phyloP scores from a whole-genome alignment of 2,329 filamentous ascomycete genomes.

The Emmonsiellopsis sp. region DNA sequence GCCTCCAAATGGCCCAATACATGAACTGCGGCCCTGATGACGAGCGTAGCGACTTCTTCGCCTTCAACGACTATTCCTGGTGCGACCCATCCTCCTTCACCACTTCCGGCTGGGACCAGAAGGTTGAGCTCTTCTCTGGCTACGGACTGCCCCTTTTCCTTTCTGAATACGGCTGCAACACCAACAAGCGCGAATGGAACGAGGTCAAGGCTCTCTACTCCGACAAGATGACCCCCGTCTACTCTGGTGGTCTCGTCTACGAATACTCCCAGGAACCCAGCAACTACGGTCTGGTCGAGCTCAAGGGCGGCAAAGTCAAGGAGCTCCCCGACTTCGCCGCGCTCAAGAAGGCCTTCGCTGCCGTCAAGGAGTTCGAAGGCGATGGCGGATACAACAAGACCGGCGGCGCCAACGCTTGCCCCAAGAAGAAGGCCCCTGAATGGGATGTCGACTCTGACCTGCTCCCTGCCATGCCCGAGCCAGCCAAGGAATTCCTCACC shows the following conservation, averaged over 20 bases:
- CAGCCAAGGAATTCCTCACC: conserved; percentile 48
- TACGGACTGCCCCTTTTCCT: conserved; percentile 90
- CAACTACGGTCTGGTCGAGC: conserved; percentile 69
- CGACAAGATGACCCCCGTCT: conserved; percentile 73
- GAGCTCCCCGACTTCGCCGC: conserved; percentile 55
- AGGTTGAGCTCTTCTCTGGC: conserved; percentile 77
- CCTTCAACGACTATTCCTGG: conserved; percentile 76
- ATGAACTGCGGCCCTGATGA: conserved; percentile 88
- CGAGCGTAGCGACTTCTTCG: conserved; percentile 77
- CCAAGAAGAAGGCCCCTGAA: conserved; percentile 40
- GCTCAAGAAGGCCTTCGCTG: conserved; percentile 43
- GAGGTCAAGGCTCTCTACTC: conserved; percentile 75
- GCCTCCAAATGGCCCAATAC: conserved; percentile 77
- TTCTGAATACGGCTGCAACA: conserved; percentile 88
- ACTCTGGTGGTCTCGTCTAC: conserved; percentile 93
- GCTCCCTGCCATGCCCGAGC: conserved; percentile 46
- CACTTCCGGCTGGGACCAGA: conserved; percentile 71
- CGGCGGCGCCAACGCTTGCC: conserved; percentile 47
- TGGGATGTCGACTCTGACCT: conserved; percentile 48
- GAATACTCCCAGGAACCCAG: conserved; percentile 78
- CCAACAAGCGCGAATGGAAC: conserved; percentile 69
- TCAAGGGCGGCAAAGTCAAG: conserved; percentile 42
- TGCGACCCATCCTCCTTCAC: conserved; percentile 71
- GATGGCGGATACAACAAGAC: conserved; percentile 52
- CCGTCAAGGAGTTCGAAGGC: conserved; percentile 44